Evolutionary conservation across 164 flowering plant species (phyloP).

Genomic region (Vitis cinerea): DNA sequence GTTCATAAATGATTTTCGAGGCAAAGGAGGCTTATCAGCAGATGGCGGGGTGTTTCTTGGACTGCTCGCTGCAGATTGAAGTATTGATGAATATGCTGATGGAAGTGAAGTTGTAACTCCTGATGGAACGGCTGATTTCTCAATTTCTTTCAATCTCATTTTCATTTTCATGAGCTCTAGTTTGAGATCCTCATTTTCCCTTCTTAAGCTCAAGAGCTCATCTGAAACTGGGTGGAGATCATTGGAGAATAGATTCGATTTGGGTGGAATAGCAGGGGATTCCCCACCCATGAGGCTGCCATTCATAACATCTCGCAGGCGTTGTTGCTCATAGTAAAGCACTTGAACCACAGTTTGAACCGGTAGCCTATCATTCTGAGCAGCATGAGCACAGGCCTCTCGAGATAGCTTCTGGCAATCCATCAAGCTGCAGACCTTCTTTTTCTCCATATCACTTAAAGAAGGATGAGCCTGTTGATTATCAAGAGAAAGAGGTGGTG

Average conservation of each 20-base stretch:
- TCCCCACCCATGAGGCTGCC: slow-evolving; percentile 27
- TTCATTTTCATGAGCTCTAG: slow-evolving; percentile 64
- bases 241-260: slow-evolving; percentile 24
- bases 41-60: slow-evolving; percentile 25
- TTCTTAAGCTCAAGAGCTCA: slow-evolving; percentile 49
- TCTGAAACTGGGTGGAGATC: slow-evolving; percentile 33
- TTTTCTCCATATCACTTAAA: slow-evolving; percentile 79
- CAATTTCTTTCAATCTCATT: slow-evolving; percentile 66
- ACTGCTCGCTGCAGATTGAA: slow-evolving; percentile 17
- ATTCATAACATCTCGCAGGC: slow-evolving; percentile 67
- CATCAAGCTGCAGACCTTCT: slow-evolving; percentile 90
- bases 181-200: slow-evolving; percentile 82
- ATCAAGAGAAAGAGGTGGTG: not conserved
- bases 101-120: too few relatives aligned
- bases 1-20: slow-evolving; percentile 71
- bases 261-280: slow-evolving; percentile 34
- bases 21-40: slow-evolving; percentile 65
- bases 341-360: slow-evolving; percentile 94
- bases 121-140: slow-evolving; percentile 24
- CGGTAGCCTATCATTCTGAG: slow-evolving; percentile 92
- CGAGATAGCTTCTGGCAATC: slow-evolving; percentile 89
- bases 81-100: too few relatives aligned
- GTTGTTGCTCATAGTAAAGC: slow-evolving; percentile 94
- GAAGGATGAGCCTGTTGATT: slow-evolving; percentile 74
- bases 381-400: slow-evolving; percentile 97